A percentile compares a stretch with the other conserved stretches of the same genome.
phyloP scores from a whole-genome alignment of 441 rosid genomes.

The Arabidopsis lyrata region DNA sequence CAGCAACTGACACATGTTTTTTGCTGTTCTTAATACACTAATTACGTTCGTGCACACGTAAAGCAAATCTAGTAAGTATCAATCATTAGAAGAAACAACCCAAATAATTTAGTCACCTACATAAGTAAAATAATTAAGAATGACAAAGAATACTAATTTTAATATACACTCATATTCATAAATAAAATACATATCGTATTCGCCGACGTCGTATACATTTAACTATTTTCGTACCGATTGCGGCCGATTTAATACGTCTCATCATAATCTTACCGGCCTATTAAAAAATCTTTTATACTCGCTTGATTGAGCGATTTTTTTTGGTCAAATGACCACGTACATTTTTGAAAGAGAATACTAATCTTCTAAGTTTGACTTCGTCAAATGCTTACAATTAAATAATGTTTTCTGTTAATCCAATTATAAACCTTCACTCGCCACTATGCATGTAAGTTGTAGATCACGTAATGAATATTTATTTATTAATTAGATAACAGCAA shows the following conservation, averaged over 20 bases:
- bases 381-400: not conserved
- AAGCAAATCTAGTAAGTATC: constrained; percentile 51
- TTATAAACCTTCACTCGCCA: constrained; percentile 10
- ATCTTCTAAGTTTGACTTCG: constrained; percentile 9
- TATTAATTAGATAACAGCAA: not conserved
- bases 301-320: not conserved
- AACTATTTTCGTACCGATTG: constrained; percentile 1
- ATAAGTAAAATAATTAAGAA: constrained; percentile 10
- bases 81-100: constrained; percentile 51
- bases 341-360: not conserved
- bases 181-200: not conserved
- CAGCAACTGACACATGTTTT: constrained; percentile 61
- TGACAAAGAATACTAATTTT: constrained; percentile 27
- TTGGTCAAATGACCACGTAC: constrained; percentile 15
- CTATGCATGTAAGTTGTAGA: not conserved
- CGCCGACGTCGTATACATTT: not conserved
- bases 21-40: constrained; percentile 39
- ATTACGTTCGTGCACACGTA: constrained; percentile 64
- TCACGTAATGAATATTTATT: too few species aligned
- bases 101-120: constrained; percentile 41
- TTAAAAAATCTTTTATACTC: not conserved
- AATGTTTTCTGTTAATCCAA: constrained; percentile 6
- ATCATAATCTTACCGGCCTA: constrained; percentile 18
- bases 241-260: constrained; percentile 20
- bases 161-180: not conserved